Conservation (phyloP, 148 eudicot genomes). For the Vaccinium macrocarpon region DNA sequence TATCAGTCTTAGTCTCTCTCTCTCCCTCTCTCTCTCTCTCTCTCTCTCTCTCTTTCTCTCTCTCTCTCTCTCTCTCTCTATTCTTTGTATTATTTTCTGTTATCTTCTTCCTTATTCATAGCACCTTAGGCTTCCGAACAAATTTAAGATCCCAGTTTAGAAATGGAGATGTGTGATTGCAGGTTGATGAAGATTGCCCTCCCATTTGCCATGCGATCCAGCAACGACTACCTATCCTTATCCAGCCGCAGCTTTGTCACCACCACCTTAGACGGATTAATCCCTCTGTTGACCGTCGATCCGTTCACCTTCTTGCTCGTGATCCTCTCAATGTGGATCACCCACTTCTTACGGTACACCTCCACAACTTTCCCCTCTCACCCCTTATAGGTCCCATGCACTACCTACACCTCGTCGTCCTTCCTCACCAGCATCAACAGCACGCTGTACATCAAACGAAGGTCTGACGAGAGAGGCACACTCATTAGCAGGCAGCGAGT, state of each 20-base stretch:
- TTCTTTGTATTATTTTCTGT: too few relatives aligned
- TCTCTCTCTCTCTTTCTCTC: too few relatives aligned
- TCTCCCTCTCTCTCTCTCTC: too few relatives aligned
- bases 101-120: too few relatives aligned
- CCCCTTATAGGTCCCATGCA: constrained; percentile 65
- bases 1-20: too few relatives aligned
- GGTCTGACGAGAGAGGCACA: constrained; percentile 57
- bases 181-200: too few relatives aligned
- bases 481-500: constrained; percentile 65
- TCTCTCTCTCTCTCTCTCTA: too few relatives aligned
- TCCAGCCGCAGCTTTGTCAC: constrained; percentile 62
- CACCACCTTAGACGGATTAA: constrained; percentile 56
- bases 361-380: constrained; percentile 67
- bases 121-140: too few relatives aligned
- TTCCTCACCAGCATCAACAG: constrained; percentile 62
- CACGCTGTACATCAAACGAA: constrained; percentile 59
- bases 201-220: constrained; percentile 69
- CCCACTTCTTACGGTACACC: constrained; percentile 75
- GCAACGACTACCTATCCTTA: constrained; percentile 58
- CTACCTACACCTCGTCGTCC: constrained; percentile 77
- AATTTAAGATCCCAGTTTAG: too few relatives aligned
- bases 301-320: constrained; percentile 75
- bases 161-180: too few relatives aligned
- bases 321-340: constrained; percentile 67
- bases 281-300: constrained; percentile 59